Base-by-base conservation (phyloP, 139 green algal genomes). In the Gonium pectorale region DNA sequence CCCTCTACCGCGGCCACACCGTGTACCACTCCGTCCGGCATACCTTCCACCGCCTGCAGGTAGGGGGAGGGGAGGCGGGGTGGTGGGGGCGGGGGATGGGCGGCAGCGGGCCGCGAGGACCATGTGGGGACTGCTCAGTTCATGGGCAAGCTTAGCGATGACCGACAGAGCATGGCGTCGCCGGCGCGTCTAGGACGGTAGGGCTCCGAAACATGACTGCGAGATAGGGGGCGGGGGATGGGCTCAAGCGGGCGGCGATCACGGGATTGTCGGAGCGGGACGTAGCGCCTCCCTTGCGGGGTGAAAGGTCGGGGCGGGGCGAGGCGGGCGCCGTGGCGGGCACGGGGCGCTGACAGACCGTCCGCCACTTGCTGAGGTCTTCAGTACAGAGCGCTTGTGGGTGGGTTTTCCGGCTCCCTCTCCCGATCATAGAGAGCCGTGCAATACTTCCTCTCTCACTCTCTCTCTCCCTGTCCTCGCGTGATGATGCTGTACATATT, bases 1-100 rank as follows among this genome's bases (percentile, higher is more conserved):
- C 91, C 26, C 82, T 91, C 35, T 92, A 94, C 82, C 85, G 91
- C 26, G 82, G 66, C 0, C 91, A 92, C 86, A 94, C 91, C 40
- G 78, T 92, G 62, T 92, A 88, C 85, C 87, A 94, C 86, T 79
- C 75, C 29, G 82, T 94, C 7, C 87, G 92, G 26, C 69, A 90
- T 29, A 66, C 56, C 17, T 87, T 85, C 81, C 80, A 90, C 69
- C 59, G 17, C 41, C 80, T 91, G 78, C 88, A 88, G 88, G 90
- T 85, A 62, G 13, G 81, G 26, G 5, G 7, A 4, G 35, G 72
- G 29, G 26, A 2, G 15, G 33, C 1, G 33, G n/a, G 71, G 22
- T 15, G 41, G 68, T 66, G 33, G 41, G 38, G 26, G 24, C 8
- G 7, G n/a, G 44, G 40, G 38, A 31, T 15, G n/a, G 15, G 46